Base-by-base conservation (phyloP, 441 rosid species). In the Brassica balearica region DNA sequence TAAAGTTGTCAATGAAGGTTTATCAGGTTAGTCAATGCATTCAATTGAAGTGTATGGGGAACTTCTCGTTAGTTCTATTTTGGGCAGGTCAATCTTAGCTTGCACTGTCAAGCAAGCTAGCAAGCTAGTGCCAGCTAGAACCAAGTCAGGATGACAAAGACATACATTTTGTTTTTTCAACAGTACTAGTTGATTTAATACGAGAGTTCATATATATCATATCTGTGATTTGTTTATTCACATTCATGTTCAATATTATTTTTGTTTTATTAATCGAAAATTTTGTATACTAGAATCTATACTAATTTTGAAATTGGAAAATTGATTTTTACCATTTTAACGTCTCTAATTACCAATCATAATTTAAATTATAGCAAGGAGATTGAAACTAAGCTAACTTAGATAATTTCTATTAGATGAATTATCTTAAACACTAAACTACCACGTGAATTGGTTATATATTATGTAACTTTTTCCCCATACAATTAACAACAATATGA, bases 21-120 rank as follows among this genome's bases (percentile, higher is more conserved):
- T 61, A 23, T 61, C 36, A 25, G 65, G 65, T 27, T 61, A 2
- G 36, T 2, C 65, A 55, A 17, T 55, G 60, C 22, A 55, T 55
- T 55, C 23, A 6, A 53, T 53, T 53, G 2, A 53, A 60, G 4
- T 29, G 46, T 64, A 41, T 29, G 41, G 12, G 59, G 53, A 77
- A 63, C 65, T 77, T 63, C 29, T 62, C 38, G 27, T 48, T 48
- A 8, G 15, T 62, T 70, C 19, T 6, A 36, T 22, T 22, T 34
- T 2, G 58, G 75, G 64, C 15, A 70, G 70, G 11, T 77, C 32
- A 77, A 70, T 63, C 32, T 77, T 63, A 63, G 34, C 75, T 62
- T 77, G 65, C 34, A 62, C 75, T 69, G 65, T 23, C 75, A 63
- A 69, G 56, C 70, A 77, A 36, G 19, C 15, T 46, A 68, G 53